phyloP scores from a whole-genome alignment of 2,329 filamentous ascomycete species.

The Ascochyta fabae region DNA sequence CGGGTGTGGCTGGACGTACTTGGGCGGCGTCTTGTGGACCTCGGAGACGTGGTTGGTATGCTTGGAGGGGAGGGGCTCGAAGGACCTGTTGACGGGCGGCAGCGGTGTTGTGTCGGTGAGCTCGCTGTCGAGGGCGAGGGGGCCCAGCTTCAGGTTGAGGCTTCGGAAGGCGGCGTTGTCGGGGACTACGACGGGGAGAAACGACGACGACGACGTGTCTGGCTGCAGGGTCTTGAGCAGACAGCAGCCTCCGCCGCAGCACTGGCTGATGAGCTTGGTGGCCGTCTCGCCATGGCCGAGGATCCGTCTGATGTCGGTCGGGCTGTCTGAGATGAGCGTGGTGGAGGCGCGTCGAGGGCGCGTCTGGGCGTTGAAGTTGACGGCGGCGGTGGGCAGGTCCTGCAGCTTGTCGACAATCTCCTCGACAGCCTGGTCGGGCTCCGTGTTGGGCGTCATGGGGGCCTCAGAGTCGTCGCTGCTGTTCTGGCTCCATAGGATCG shows the following conservation, averaged over 20 bases:
- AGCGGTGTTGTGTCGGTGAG: slow-evolving; percentile 75
- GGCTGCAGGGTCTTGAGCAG: slow-evolving; percentile 62
- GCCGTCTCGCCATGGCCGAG: slow-evolving; percentile 62
- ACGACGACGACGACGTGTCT: slow-evolving; percentile 52
- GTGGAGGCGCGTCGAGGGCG: slow-evolving; percentile 70
- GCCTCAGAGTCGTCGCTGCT: slow-evolving; percentile 52
- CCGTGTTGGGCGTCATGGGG: slow-evolving; percentile 53
- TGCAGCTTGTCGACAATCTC: slow-evolving; percentile 52
- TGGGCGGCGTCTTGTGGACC: slow-evolving; percentile 72
- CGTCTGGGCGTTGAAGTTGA: slow-evolving; percentile 46
- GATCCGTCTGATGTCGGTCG: slow-evolving; percentile 64
- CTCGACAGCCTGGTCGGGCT: slow-evolving; percentile 50
- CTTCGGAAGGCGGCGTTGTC: slow-evolving; percentile 86
- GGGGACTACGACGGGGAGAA: slow-evolving; percentile 63
- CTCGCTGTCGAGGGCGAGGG: slow-evolving; percentile 71
- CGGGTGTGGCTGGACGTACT: slow-evolving; percentile 91
- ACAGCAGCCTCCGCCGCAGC: slow-evolving; percentile 71
- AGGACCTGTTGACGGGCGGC: slow-evolving; percentile 76
- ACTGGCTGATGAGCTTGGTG: slow-evolving; percentile 66
- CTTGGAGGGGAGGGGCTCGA: slow-evolving; percentile 63
- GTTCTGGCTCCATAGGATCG: slow-evolving; percentile 50
- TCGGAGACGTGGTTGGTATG: slow-evolving; percentile 51
- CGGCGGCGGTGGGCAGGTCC: slow-evolving; percentile 44
- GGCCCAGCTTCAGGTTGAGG: slow-evolving; percentile 76
- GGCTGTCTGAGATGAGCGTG: slow-evolving; percentile 66